phyloP scores from a whole-genome alignment of 2,329 filamentous ascomycete genomes.

The Helotiales sp. region DNA sequence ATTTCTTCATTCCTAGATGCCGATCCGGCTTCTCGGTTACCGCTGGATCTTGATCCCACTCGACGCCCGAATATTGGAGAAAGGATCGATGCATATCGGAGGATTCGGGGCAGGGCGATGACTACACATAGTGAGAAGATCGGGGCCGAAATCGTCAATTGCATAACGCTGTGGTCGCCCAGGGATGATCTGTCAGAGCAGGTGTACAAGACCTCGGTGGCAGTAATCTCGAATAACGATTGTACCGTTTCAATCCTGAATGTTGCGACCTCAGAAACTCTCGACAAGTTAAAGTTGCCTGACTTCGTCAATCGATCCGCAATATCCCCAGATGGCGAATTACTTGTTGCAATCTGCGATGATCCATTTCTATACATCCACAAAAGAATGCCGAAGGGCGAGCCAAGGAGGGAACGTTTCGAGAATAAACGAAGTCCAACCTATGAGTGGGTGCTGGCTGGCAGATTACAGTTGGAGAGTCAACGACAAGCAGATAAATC shows the following conservation, averaged over 20 bases:
- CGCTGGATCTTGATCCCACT: slow-evolving; percentile 52
- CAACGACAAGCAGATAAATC: slow-evolving; percentile 59
- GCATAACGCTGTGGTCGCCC: slow-evolving; percentile 67
- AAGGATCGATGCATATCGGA: slow-evolving; percentile 17
- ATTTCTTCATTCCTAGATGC: slow-evolving; percentile 31
- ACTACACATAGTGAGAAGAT: slow-evolving; percentile 54
- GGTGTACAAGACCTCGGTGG: slow-evolving; percentile 61
- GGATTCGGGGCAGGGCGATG: slow-evolving; percentile 28
- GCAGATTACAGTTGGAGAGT: slow-evolving; percentile 61
- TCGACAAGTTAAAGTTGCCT: slow-evolving; percentile 75
- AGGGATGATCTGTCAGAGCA: slow-evolving; percentile 40
- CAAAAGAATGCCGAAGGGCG: slow-evolving; percentile 49
- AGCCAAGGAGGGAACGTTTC: slow-evolving; percentile 34
- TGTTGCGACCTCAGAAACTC: slow-evolving; percentile 67
- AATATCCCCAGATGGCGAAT: slow-evolving; percentile 85
- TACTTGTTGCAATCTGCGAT: slow-evolving; percentile 86
- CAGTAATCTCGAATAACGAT: slow-evolving; percentile 88
- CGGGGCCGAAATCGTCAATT: slow-evolving; percentile 67
- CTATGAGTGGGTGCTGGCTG: slow-evolving; percentile 58
- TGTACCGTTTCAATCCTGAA: slow-evolving; percentile 85
- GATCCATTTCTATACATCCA: slow-evolving; percentile 88
- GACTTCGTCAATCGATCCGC: slow-evolving; percentile 92
- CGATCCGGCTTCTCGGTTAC: slow-evolving; percentile 62
- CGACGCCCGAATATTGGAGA: slow-evolving; percentile 31
- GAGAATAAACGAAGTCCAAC: slow-evolving; percentile 35